Evolutionary conservation across 352 stramenopile genomes (phyloP).

Genomic region (Globisporangium spinosum): DNA sequence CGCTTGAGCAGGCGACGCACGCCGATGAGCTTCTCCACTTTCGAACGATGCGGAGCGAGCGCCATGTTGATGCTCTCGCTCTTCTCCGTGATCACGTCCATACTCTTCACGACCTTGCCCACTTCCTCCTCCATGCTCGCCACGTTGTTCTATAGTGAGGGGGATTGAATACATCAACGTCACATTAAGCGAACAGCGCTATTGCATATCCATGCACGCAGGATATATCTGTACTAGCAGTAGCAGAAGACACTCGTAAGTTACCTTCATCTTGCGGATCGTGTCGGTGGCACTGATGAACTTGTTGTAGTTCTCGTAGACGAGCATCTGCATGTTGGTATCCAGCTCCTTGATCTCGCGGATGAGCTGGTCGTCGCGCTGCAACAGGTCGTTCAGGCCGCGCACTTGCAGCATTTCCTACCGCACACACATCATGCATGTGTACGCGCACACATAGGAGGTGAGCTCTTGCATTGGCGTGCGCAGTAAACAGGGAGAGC

Average conservation of each 20-base stretch:
- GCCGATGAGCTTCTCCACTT: slow-evolving; percentile 96
- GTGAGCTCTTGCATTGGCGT: no score
- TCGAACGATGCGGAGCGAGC: slow-evolving; percentile 77
- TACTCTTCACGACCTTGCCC: slow-evolving; percentile 76
- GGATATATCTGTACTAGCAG: no score
- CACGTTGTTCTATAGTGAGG: slow-evolving; percentile 73
- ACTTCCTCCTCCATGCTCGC: slow-evolving; percentile 90
- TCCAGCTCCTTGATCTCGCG: slow-evolving; percentile 94
- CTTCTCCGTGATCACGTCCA: slow-evolving; percentile 87
- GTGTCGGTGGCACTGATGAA: slow-evolving; percentile 99
- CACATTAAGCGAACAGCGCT: neutral
- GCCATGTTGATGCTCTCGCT: slow-evolving; percentile 87
- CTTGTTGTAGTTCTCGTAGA: slow-evolving; percentile 99
- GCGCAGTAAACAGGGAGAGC: neutral
- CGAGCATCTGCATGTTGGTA: slow-evolving; percentile 99
- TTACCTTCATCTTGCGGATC: slow-evolving; percentile 94
- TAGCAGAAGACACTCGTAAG: neutral
- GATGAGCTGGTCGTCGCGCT: slow-evolving; percentile 74
- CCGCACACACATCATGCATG: neutral
- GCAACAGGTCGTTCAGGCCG: slow-evolving; percentile 69
- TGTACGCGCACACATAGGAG: neutral
- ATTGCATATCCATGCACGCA: no score
- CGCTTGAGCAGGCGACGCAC: slow-evolving; percentile 94
- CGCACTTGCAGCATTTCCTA: slow-evolving; percentile 59
- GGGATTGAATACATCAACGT: neutral